A percentile compares a stretch with the other conserved stretches of the same genome.
Conservation (phyloP, 345 rosid species). For the Excoecaria agallocha region DNA sequence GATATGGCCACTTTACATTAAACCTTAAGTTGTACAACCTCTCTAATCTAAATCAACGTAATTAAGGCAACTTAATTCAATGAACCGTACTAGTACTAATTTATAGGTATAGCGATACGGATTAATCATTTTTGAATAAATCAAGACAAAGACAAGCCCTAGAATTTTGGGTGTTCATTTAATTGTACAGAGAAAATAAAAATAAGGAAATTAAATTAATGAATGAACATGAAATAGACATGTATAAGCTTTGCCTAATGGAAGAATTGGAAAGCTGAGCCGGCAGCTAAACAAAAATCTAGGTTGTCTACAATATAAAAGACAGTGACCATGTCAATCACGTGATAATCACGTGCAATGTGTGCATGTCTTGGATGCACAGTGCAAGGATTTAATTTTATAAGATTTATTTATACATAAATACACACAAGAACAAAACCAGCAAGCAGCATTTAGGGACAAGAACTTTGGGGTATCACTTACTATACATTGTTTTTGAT, state of each 20-base stretch:
- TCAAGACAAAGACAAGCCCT: constrained; percentile 13
- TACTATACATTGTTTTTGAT: constrained; percentile 14
- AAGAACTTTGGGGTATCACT: neutral
- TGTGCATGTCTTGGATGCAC: constrained; percentile 24
- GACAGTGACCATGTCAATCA: constrained; percentile 42
- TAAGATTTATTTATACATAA: neutral
- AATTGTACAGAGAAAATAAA: neutral
- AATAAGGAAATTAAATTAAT: neutral
- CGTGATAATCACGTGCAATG: constrained; percentile 42
- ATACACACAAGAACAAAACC: neutral
- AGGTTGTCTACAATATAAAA: constrained; percentile 23
- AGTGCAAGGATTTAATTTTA: constrained; percentile 27
- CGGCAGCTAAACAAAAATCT: constrained; percentile 17
- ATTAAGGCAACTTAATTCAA: neutral
- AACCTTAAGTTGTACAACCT: neutral
- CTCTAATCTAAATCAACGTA: neutral
- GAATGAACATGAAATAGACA: neutral
- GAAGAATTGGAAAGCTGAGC: neutral
- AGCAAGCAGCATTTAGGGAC: constrained; percentile 23
- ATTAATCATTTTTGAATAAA: neutral
- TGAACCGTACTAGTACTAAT: neutral
- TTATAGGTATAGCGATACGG: neutral
- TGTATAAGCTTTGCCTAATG: neutral
- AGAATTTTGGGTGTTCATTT: neutral
- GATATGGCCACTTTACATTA: constrained; percentile 15